phyloP scores from a whole-genome alignment of 805 yeast genomes.

The Zygotorulaspora florentina region DNA sequence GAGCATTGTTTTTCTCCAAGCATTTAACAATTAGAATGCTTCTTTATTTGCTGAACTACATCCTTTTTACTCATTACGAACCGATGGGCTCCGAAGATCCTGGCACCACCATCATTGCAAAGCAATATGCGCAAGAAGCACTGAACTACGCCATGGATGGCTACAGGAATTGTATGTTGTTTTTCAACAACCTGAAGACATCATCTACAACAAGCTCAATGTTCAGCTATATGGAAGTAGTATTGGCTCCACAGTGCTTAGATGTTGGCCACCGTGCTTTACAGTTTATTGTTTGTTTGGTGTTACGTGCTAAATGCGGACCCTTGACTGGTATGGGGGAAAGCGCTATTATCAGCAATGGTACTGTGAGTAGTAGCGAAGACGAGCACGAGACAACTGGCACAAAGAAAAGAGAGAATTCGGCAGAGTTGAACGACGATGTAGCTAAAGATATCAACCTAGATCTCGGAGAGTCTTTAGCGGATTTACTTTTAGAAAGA shows the following conservation, averaged over 20 bases:
- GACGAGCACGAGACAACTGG: conserved; percentile 22
- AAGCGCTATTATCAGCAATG: conserved; percentile 22
- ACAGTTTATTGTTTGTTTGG: conserved; percentile 54
- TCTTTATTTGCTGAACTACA: conserved; percentile 48
- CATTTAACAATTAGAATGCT: conserved; percentile 45
- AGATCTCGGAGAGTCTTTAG: conserved; percentile 37
- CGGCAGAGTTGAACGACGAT: conserved; percentile 25
- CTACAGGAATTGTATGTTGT: conserved; percentile 39
- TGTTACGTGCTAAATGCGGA: conserved; percentile 46
- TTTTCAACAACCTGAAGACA: conserved; percentile 37
- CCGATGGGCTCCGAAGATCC: conserved; percentile 39
- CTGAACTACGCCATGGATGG: conserved; percentile 43
- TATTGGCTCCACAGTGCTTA: conserved; percentile 47
- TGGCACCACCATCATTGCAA: conserved; percentile 34
- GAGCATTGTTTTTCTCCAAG: conserved; percentile 38
- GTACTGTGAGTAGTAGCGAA: conserved; percentile 24
- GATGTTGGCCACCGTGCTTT: conserved; percentile 53
- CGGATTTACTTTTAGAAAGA: conserved; percentile 38
- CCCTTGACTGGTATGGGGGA: conserved; percentile 38
- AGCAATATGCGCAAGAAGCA: conserved; percentile 41
- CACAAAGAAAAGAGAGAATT: conserved; percentile 21
- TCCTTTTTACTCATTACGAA: conserved; percentile 43
- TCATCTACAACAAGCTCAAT: conserved; percentile 37
- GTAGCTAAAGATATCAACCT: conserved; percentile 35
- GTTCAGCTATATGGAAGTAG: conserved; percentile 41